These are phyloP conservation scores for Neckera pumila DNA, from an alignment of 225 moss, liverwort and hornwort species.

Conservation along the genomic window DNA sequence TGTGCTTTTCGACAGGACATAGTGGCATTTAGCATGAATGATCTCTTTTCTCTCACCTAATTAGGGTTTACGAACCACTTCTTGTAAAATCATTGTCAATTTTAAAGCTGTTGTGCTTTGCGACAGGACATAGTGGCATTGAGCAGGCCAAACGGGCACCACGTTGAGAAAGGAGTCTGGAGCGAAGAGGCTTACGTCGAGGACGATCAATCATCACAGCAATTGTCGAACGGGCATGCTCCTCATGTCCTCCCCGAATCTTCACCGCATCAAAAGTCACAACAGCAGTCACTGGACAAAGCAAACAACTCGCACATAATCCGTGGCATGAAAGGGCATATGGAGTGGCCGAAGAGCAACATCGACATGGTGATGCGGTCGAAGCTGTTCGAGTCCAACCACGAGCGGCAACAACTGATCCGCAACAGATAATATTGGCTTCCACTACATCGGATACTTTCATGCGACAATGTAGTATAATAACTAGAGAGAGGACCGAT, in stretches of 20 bases:
- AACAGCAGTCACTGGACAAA: conserved; percentile 19
- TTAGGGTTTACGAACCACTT: neutral
- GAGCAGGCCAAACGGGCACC: conserved; percentile 18
- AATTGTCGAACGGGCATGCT: conserved; percentile 6
- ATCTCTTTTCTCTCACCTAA: neutral
- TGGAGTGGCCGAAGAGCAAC: conserved; percentile 40
- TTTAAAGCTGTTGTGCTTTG: neutral
- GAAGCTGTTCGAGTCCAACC: conserved; percentile 27
- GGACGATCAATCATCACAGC: conserved; percentile 11
- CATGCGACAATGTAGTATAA: neutral
- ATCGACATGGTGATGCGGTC: conserved; percentile 33
- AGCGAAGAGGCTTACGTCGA: conserved; percentile 12
- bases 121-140: conserved; percentile 41
- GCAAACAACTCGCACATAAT: conserved; percentile 32
- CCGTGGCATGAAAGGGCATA: conserved; percentile 47
- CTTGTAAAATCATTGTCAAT: neutral
- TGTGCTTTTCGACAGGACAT: conserved; percentile 4
- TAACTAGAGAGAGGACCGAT: neutral
- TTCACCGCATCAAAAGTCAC: conserved; percentile 9
- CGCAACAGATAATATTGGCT: conserved; percentile 16
- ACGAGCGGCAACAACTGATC: conserved; percentile 30
- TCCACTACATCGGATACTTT: neutral
- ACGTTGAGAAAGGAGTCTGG: conserved; percentile 17
- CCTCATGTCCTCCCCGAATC: neutral
- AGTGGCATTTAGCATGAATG: neutral